These are phyloP conservation scores for Lactifluus volemus DNA, from an alignment of 768 basidiomycete genomes.

Conservation along the genomic window DNA sequence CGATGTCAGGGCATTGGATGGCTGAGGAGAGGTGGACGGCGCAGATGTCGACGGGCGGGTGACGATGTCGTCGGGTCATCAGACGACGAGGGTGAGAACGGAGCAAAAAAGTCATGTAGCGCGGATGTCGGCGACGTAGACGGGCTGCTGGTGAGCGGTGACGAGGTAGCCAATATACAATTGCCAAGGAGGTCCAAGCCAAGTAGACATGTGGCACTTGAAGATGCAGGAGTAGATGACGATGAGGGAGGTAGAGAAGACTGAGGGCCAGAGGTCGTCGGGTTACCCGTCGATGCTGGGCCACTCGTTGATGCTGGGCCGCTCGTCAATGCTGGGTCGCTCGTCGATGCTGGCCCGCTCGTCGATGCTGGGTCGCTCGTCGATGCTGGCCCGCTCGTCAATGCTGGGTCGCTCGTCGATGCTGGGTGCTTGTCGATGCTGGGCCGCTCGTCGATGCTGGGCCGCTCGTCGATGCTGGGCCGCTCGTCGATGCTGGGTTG, in stretches of 20 bases:
- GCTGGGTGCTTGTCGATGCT: constrained; percentile 5
- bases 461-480: background rate
- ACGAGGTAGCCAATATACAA: background rate
- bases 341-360: no score
- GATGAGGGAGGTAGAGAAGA: constrained; percentile 1
- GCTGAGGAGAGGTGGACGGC: background rate
- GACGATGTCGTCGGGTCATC: background rate
- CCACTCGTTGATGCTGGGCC: background rate
- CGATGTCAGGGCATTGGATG: no score
- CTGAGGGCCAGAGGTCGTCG: background rate
- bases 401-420: constrained; percentile 2
- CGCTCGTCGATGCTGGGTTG: constrained; percentile 7
- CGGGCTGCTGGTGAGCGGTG: background rate
- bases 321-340: background rate
- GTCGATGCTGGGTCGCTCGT: no score
- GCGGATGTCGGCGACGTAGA: background rate
- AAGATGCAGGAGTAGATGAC: constrained; percentile 5
- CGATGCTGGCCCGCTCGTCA: background rate
- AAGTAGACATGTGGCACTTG: background rate
- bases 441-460: constrained; percentile 8
- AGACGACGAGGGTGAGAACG: background rate
- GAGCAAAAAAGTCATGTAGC: background rate
- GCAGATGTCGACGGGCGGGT: no score
- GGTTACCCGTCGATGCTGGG: background rate
- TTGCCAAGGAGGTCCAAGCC: constrained; percentile 3